A percentile compares a stretch with the other conserved stretches of the same genome.
Conservation (phyloP, 148 eudicot genomes). For the Amaranthus cruentus region DNA sequence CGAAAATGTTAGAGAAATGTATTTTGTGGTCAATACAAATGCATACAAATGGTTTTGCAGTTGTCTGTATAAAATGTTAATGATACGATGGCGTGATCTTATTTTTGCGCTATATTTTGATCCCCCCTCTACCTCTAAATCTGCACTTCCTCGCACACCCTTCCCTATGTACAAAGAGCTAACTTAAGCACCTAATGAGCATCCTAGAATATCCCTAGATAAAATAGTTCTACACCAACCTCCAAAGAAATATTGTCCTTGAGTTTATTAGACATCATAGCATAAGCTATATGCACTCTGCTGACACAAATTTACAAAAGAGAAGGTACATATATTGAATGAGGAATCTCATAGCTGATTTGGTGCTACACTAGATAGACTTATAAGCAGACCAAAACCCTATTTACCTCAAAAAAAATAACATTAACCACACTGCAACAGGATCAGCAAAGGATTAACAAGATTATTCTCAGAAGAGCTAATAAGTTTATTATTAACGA, state of each 20-base stretch:
- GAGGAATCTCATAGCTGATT: background rate
- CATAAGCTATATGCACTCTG: background rate
- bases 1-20: too few species aligned
- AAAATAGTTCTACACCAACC: background rate
- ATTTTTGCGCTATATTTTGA: too few species aligned
- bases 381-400: background rate
- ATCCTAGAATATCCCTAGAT: background rate
- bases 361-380: background rate
- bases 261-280: background rate
- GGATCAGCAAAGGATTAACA: background rate
- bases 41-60: too few species aligned
- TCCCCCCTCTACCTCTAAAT: too few species aligned
- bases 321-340: background rate
- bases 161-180: too few species aligned
- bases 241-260: background rate
- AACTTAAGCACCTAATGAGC: background rate
- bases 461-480: background rate
- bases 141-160: too few species aligned
- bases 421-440: background rate
- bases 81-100: too few species aligned
- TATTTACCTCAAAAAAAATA: background rate
- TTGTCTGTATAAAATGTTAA: too few species aligned
- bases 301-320: background rate
- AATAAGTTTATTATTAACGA: background rate
- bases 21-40: too few species aligned